These are phyloP conservation scores for Naganishia vishniacii DNA, from an alignment of 768 basidiomycete genomes.

Conservation along the genomic window DNA sequence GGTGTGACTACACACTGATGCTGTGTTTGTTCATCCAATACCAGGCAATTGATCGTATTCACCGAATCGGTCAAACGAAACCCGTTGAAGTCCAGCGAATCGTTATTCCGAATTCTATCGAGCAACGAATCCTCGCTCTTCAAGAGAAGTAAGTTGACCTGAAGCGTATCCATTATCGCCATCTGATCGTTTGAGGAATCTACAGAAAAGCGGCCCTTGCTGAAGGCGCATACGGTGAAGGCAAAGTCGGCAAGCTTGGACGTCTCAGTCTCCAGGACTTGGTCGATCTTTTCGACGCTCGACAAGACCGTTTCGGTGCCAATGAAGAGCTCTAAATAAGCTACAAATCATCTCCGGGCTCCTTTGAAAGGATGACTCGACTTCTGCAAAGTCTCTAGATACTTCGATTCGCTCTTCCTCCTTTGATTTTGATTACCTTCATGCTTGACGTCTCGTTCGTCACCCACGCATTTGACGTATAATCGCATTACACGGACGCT, in stretches of 20 bases:
- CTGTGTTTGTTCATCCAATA: no score
- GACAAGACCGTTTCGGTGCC: not conserved
- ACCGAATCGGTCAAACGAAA: slow-evolving; percentile 49
- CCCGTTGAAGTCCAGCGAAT: slow-evolving; percentile 47
- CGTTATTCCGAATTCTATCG: slow-evolving; percentile 50
- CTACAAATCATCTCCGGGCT: not conserved
- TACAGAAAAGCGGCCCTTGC: slow-evolving; percentile 39
- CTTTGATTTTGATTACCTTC: no score
- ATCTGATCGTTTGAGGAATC: no score
- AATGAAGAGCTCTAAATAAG: not conserved
- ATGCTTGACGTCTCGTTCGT: no score
- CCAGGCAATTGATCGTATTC: slow-evolving; percentile 49
- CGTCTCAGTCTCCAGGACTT: slow-evolving; percentile 13
- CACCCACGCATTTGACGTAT: no score
- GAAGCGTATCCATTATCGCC: not conserved
- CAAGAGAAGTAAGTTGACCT: slow-evolving; percentile 56
- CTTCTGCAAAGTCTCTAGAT: no score
- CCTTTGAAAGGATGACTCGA: no score
- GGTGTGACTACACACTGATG: not conserved
- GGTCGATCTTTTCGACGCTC: slow-evolving; percentile 15
- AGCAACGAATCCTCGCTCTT: slow-evolving; percentile 64
- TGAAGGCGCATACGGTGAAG: slow-evolving; percentile 49
- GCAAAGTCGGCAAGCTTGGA: slow-evolving; percentile 20
- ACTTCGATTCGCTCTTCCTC: no score
- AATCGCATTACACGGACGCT: no score